Base-by-base conservation (phyloP, 805 yeast species). In the Saccharomycopsis schoenii region DNA sequence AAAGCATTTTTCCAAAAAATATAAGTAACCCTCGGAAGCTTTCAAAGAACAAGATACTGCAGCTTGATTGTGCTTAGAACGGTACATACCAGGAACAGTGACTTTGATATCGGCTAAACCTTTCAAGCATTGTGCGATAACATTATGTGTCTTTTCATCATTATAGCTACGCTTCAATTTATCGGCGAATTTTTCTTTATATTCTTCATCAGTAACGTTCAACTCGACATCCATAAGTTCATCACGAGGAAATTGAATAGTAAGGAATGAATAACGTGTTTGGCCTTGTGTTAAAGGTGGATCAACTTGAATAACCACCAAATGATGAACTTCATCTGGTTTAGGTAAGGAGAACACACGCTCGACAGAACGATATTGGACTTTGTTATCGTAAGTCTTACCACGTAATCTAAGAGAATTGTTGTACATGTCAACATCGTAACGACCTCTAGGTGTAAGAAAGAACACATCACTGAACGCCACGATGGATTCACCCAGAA, bases 251-350 rank as follows among this genome's bases (percentile, higher is more conserved):
- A 94, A 89, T 75, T 94, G 99, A 72, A 93, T 74, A 14, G 91
- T 93, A 70, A 94, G 77, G 72, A 89, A 94, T 50, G 97, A 96
- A 69, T 94, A 93, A 63, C 97, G 83, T 0, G 99, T 94, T 75
- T 94, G 98, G 60, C 99, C 99, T 75, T 94, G 99, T 72, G 98
- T 85, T 66, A 94, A 77, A 1, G 99, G 99, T 29, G 99, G 99
- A 67, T 93, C 97, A 55, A 94, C 87, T 69, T 96, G 97, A 63
- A 93, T 76, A 6, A 94, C 86, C 70, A 94, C 78, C 66, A 92
- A 77, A 71, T 93, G 96, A 71, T 93, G 96, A 52, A 88, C 78
- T 64, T 91, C 97, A 72, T 94, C 99, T 0, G 96, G 91, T 70
- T 90, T 91, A 29, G 99, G 99, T 66, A 94, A 79, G 14, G 96